Evolutionary conservation across 2,329 filamentous ascomycete species (phyloP), one percentile per base, ranked within the genome.

Genomic region (Ophiostoma quercus): DNA sequence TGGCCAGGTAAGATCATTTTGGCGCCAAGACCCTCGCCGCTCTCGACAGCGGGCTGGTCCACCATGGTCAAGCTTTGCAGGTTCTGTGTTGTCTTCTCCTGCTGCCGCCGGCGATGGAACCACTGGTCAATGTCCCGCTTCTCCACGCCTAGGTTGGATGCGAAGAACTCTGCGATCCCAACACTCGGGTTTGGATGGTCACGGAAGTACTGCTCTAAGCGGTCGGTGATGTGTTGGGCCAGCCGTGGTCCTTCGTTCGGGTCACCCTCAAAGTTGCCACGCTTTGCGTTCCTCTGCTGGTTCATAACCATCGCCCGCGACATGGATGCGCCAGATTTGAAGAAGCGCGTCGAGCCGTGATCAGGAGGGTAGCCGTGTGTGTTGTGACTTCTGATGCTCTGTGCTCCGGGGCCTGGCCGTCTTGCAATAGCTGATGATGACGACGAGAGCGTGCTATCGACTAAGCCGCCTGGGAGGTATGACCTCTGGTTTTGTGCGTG

Each of bases 121-220:
- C 85, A 87, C 47, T 73, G 72, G 57, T 84, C 80, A 37, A 87
- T 79, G 72, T 86, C 82, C 66, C 79, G 77, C 2, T 81, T 79
- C 69, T 86, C 83, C 32, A 85, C 81, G 16, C 83, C 83, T 2
- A 86, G 76, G 57, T 83, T 86, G 0, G 84, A 86, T 11, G 85
- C 84, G 60, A 86, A 78, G 74, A 85, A 83, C 57, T 84, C 84
- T 47, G 82, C 82, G 57, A 84, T 81, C 0, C 80, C 82, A 66
- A 84, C 79, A 60, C 79, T 84, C 1, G 85, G 84, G 1, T 81
- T 75, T 1, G 82, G 79, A 37, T 84, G 79, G 7, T 77, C 77
- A 34, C 81, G 79, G 72, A 84, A 87, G 71, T 85, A 87, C 34
- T 83, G 81, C 69, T 87, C 84, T 1, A 87, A 78, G 1, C 84